phyloP scores from a whole-genome alignment of 2,329 filamentous ascomycete genomes.

The Colletotrichum trifolii region DNA sequence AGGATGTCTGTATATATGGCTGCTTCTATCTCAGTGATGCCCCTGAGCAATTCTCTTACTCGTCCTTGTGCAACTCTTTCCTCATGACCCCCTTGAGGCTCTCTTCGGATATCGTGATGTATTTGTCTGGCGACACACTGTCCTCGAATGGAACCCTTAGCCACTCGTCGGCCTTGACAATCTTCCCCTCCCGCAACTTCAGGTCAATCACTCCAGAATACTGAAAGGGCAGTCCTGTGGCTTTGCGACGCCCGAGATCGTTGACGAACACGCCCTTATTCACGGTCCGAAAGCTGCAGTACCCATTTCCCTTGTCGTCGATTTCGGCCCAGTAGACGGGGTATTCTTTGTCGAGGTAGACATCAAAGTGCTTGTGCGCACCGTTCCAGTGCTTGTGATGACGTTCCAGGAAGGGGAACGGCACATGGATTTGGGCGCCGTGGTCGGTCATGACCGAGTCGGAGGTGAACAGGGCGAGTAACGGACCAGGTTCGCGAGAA shows the following conservation, averaged over 20 bases:
- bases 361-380: constrained; percentile 21
- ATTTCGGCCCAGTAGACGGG: constrained; percentile 28
- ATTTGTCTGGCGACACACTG: constrained; percentile 27
- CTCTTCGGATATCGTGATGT: constrained; percentile 25
- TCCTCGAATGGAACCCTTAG: constrained; percentile 23
- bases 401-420: constrained; percentile 20
- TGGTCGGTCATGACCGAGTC: constrained; percentile 31
- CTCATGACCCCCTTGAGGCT: constrained; percentile 23
- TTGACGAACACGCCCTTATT: constrained; percentile 30
- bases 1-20: too few species aligned
- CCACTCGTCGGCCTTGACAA: constrained; percentile 24
- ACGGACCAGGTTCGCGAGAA: constrained; percentile 6
- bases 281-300: constrained; percentile 30
- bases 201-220: constrained; percentile 23
- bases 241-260: constrained; percentile 22
- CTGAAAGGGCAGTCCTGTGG: constrained; percentile 21
- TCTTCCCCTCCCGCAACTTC: constrained; percentile 23
- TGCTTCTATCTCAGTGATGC: too few species aligned
- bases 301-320: constrained; percentile 18
- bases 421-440: constrained; percentile 26
- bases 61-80: constrained; percentile 9
- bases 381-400: constrained; percentile 34
- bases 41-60: too few species aligned
- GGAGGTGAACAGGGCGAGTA: constrained; percentile 20
- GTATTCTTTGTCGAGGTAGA: constrained; percentile 22